Evolutionary conservation across 2,329 filamentous ascomycete genomes (phyloP).

Genomic region (Knoxdaviesia capensis): DNA sequence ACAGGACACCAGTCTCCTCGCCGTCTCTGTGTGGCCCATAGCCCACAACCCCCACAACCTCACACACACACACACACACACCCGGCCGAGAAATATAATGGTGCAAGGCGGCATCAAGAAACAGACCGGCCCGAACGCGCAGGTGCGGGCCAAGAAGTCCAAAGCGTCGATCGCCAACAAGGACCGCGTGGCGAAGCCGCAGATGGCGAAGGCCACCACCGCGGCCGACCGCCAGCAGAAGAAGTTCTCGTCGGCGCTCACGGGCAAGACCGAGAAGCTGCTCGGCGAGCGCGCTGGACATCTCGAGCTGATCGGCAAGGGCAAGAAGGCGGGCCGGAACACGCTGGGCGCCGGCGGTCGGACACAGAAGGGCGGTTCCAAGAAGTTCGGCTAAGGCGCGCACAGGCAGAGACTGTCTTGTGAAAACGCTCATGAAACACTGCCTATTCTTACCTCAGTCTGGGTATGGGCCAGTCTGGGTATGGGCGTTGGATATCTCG

Average conservation of each 20-base stretch:
- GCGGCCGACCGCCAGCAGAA: constrained; percentile 30
- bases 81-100: constrained; percentile 16
- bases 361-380: constrained; percentile 22
- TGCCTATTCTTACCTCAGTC: no score
- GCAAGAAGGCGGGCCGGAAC: constrained; percentile 22
- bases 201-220: constrained; percentile 20
- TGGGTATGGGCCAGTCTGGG: no score
- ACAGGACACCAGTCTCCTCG: no score
- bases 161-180: constrained; percentile 11
- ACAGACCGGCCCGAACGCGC: constrained; percentile 18
- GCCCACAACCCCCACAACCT: no score
- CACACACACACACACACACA: neutral
- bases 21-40: no score
- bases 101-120: constrained; percentile 34
- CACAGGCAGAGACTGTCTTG: neutral
- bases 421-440: neutral
- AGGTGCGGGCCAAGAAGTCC: constrained; percentile 15
- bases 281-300: constrained; percentile 39
- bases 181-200: constrained; percentile 22
- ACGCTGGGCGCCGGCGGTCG: constrained; percentile 1
- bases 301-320: constrained; percentile 36
- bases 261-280: constrained; percentile 32
- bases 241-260: constrained; percentile 34
- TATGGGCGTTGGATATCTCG: no score
- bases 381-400: constrained; percentile 30